These are phyloP conservation scores for Monilinia laxa DNA, from an alignment of 2,329 filamentous ascomycete genomes.

Conservation along the genomic window DNA sequence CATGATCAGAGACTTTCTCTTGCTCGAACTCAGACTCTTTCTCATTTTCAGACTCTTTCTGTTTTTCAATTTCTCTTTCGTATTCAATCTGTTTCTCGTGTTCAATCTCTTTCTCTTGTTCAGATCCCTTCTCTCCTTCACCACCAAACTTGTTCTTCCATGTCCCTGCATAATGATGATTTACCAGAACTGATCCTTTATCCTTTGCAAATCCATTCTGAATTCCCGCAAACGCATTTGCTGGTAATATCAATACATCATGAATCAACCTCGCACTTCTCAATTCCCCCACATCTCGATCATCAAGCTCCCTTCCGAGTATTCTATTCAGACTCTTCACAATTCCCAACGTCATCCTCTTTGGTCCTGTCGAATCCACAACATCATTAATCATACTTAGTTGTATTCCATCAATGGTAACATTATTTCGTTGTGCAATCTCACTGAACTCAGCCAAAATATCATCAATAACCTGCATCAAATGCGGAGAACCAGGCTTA, in stretches of 20 bases:
- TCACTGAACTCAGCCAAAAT: neutral
- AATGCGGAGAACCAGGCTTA: neutral
- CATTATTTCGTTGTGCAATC: neutral
- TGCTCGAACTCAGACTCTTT: too few relatives aligned
- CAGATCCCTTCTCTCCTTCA: slow-evolving; percentile 7
- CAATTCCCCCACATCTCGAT: slow-evolving; percentile 3
- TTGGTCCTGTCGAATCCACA: slow-evolving; percentile 13
- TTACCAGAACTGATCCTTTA: neutral
- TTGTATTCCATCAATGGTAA: neutral
- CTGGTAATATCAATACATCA: slow-evolving; percentile 11
- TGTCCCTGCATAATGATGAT: slow-evolving; percentile 15
- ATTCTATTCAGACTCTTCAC: neutral
- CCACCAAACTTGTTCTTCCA: slow-evolving; percentile 17
- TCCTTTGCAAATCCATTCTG: slow-evolving; percentile 8
- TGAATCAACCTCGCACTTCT: neutral
- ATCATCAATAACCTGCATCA: neutral
- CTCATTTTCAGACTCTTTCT: neutral
- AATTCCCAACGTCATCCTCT: slow-evolving; percentile 14
- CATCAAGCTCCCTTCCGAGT: neutral
- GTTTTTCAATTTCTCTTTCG: neutral
- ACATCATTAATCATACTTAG: slow-evolving; percentile 10
- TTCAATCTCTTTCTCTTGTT: slow-evolving; percentile 5
- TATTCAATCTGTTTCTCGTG: neutral
- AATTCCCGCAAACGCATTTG: neutral
- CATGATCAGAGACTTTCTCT: neutral